Evolutionary conservation across 179 eudicot species (phyloP).

Genomic region (Camellia oleifera): DNA sequence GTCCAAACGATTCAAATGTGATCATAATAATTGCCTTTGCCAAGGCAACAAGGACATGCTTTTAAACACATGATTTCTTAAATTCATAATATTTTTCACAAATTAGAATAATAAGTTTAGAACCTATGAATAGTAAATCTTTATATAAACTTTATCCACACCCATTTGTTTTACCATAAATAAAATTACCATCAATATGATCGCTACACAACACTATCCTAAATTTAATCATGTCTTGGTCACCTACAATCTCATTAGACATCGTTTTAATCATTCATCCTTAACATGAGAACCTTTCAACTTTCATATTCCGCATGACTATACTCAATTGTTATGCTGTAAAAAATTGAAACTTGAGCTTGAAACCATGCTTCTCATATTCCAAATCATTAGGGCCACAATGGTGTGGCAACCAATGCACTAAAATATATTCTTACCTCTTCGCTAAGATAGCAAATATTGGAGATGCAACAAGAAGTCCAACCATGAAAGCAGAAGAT

Average conservation of each 20-base stretch:
- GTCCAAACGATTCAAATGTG: background rate
- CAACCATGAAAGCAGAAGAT: slow-evolving; percentile 99
- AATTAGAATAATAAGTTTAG: background rate
- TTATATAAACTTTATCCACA: no score
- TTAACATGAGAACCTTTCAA: background rate
- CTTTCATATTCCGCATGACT: background rate
- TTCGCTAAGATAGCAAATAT: slow-evolving; percentile 85
- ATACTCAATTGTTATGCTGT: background rate
- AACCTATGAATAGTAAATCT: background rate
- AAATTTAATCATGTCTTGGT: background rate
- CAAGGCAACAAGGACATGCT: background rate
- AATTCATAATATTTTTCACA: background rate
- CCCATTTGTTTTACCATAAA: no score
- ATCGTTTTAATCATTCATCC: background rate
- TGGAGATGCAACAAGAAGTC: slow-evolving; percentile 91
- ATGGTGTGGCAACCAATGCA: background rate
- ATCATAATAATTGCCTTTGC: background rate
- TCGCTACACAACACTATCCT: background rate
- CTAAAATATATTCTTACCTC: slow-evolving; percentile 39
- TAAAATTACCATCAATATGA: background rate
- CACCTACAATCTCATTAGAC: background rate
- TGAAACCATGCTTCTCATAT: background rate
- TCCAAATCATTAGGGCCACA: slow-evolving; percentile 2
- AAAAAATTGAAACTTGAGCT: background rate
- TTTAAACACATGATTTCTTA: background rate